These are phyloP conservation scores for Aspergillus sp. DNA, from an alignment of 2,329 filamentous ascomycete genomes.

Conservation along the genomic window DNA sequence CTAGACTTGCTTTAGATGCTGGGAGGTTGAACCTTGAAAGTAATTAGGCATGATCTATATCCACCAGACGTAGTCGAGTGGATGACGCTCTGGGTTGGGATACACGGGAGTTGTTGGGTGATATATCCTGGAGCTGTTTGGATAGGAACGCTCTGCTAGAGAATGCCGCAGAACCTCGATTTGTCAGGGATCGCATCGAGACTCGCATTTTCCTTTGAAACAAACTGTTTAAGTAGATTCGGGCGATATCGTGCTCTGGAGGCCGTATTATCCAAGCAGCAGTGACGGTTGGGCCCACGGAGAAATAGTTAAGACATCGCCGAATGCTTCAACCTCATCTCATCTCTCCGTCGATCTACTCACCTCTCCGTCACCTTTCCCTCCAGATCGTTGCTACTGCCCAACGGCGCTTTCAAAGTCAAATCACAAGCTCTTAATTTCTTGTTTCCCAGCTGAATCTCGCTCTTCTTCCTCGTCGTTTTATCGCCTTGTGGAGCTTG, in stretches of 20 bases:
- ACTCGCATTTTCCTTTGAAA: background rate
- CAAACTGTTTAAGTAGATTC: background rate
- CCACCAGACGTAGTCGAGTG: too few species aligned
- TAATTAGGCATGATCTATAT: too few species aligned
- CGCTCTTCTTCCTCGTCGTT: background rate
- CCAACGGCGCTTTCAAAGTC: background rate
- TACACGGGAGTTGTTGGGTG: background rate
- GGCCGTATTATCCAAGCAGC: background rate
- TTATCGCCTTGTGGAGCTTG: constrained; percentile 11
- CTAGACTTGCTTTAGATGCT: background rate
- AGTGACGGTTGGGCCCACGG: constrained; percentile 15
- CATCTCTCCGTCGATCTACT: background rate
- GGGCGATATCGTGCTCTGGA: background rate
- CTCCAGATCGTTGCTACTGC: background rate
- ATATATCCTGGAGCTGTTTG: background rate
- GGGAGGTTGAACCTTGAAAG: background rate
- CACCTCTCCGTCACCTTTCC: background rate
- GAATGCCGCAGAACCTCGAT: background rate
- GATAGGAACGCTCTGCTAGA: background rate
- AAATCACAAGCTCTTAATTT: background rate
- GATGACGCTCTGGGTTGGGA: background rate
- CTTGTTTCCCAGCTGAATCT: background rate
- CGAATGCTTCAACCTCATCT: constrained; percentile 12
- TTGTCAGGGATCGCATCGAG: background rate
- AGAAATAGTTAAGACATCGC: constrained; percentile 14